phyloP scores from a whole-genome alignment of 441 rosid species.

The Populus hybrid region DNA sequence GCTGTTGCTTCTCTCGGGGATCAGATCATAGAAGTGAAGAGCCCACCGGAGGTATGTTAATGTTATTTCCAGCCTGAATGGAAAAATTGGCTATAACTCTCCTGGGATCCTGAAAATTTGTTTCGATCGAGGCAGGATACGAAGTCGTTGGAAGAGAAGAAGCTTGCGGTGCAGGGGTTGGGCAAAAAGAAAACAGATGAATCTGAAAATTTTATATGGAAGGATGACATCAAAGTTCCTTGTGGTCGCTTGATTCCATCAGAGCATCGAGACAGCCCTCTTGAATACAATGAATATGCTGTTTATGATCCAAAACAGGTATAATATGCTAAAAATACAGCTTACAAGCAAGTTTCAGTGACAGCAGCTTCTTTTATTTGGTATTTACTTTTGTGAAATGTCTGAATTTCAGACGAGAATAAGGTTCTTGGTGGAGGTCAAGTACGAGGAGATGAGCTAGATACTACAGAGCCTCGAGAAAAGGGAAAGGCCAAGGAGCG shows the following conservation, averaged over 20 bases:
- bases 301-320: constrained; percentile 85
- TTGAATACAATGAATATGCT: constrained; percentile 73
- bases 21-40: constrained; percentile 39
- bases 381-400: neutral
- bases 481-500: neutral
- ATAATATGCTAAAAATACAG: neutral
- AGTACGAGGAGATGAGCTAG: constrained; percentile 54
- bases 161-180: constrained; percentile 55
- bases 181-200: constrained; percentile 76
- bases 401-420: constrained; percentile 49
- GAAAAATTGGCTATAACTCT: neutral
- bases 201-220: constrained; percentile 59
- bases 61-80: neutral
- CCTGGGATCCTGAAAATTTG: neutral
- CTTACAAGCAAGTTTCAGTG: neutral
- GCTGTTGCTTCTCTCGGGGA: constrained; percentile 63
- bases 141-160: constrained; percentile 50
- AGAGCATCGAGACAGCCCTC: constrained; percentile 54
- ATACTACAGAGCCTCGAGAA: constrained; percentile 24
- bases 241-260: constrained; percentile 68
- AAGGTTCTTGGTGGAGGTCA: constrained; percentile 68
- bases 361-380: neutral
- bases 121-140: constrained; percentile 37
- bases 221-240: constrained; percentile 64
- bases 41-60: constrained; percentile 45